phyloP scores from a whole-genome alignment of 805 yeast genomes.

The Blastobotrys chiropterorum region DNA sequence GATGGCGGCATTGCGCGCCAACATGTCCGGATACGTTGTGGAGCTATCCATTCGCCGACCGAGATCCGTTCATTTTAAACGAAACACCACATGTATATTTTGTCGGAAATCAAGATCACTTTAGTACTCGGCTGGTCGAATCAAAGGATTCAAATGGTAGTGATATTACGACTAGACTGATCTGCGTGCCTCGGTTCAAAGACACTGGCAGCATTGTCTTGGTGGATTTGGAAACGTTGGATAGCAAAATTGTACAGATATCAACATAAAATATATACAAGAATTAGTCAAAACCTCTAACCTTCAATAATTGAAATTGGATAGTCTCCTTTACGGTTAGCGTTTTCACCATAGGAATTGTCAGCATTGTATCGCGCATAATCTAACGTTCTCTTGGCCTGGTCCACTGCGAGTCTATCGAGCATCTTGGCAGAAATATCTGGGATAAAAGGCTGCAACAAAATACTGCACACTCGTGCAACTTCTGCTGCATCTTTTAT shows the following conservation, averaged over 20 bases:
- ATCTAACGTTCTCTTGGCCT: constrained; percentile 36
- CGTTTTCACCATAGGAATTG: constrained; percentile 49
- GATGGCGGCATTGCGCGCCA: constrained; percentile 86
- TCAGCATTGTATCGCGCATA: constrained; percentile 54
- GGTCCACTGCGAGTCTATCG: constrained; percentile 54
- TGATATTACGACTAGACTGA: constrained; percentile 39
- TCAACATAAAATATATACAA: not conserved
- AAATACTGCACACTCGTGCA: constrained; percentile 57
- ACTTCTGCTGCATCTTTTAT: constrained; percentile 66
- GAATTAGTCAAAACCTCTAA: not conserved
- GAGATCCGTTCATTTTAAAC: constrained; percentile 72
- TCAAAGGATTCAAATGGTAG: constrained; percentile 33
- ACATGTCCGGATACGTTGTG: constrained; percentile 95
- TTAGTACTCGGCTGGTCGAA: constrained; percentile 35
- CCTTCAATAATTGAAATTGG: constrained; percentile 34
- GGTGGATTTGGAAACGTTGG: constrained; percentile 52
- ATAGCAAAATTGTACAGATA: constrained; percentile 41
- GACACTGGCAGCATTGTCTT: constrained; percentile 59
- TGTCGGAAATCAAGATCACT: constrained; percentile 75
- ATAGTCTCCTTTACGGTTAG: constrained; percentile 45
- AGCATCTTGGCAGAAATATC: constrained; percentile 48
- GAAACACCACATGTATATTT: constrained; percentile 84
- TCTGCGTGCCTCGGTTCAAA: constrained; percentile 67
- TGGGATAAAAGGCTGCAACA: constrained; percentile 72
- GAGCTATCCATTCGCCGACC: constrained; percentile 72